Evolutionary conservation across 495 filamentous ascomycete genomes (phyloP), one percentile per base, ranked within the genome.

Genomic region (Tuber indicum): DNA sequence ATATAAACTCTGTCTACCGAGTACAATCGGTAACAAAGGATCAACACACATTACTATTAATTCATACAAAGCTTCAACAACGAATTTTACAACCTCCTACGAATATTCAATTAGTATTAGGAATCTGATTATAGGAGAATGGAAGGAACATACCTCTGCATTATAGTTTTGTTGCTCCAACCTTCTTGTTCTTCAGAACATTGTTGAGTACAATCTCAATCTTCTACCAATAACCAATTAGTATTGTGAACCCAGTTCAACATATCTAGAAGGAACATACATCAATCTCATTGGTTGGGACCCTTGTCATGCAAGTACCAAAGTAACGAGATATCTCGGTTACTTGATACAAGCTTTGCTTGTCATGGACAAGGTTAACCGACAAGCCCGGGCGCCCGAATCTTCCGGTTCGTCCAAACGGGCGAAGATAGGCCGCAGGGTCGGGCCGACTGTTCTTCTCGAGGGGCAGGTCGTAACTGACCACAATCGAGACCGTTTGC

Each of bases 301-400:
- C 85, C 32, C 86, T 86, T 45, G 88, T 87, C 75, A 92, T 90
- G 75, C 85, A 75, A 41, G 88, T 86, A 41, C 85, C 85, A 84
- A 92, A 98, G 84, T 91, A 91, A 5, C 88, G 82, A 74, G 91
- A 89, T 81, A 99, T 99, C 46, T 90, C 84, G 70, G 89, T 88
- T 26, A 98, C 92, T 91, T 10, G 87, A 1, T 32, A 78, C 88
- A 89, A 97, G 82, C 91, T 93, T 75, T 88, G 88, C 74, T 88
- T 88, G 85, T 94, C 93, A 58, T 91, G 90, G 43, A 98, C 92
- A 79, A 99, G 96, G 76, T 89, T 92, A 81, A 98, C 94, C 49
- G 92, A 92, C 76, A 98, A 94, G 80, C 96, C 96, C n/a, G 97
- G 93, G 83, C 94, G 94, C 43, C 96, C 96, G 83, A 98, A 99